phyloP scores from a whole-genome alignment of 176 grass and related monocot species.

The Rhipidocladum racemiflorum region DNA sequence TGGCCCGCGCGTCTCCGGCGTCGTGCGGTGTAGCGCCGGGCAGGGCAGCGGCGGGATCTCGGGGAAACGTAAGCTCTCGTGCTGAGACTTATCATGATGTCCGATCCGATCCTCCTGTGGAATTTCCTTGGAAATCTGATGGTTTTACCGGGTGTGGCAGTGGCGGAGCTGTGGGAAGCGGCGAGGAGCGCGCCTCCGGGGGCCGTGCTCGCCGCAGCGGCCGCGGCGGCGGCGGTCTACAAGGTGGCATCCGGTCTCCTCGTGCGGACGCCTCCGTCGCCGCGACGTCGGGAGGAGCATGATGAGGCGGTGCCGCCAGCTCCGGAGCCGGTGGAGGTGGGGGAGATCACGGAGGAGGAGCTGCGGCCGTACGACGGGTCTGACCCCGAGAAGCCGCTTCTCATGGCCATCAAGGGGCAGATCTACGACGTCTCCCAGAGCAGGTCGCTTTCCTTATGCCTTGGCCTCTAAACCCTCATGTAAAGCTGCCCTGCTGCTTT shows the following conservation, averaged over 20 bases:
- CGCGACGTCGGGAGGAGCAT: neutral
- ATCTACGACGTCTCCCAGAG: constrained; percentile 90
- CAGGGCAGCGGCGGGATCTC: constrained; percentile 14
- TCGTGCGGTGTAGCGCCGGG: constrained; percentile 28
- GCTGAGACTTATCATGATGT: too few species aligned
- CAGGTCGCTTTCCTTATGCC: constrained; percentile 41
- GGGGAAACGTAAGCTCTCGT: constrained; percentile 29
- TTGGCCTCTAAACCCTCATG: neutral
- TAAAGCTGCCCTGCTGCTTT: neutral
- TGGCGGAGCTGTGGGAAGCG: constrained; percentile 61
- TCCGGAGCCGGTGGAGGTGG: constrained; percentile 63
- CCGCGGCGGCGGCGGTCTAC: constrained; percentile 49
- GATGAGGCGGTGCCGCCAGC: constrained; percentile 30
- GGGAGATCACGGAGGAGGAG: constrained; percentile 73
- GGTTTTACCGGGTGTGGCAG: constrained; percentile 13
- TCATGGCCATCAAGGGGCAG: constrained; percentile 94
- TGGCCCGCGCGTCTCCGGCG: neutral
- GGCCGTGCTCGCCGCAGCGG: constrained; percentile 53
- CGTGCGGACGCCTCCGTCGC: constrained; percentile 20
- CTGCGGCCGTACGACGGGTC: constrained; percentile 71
- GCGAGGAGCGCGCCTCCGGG: constrained; percentile 54
- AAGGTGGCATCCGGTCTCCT: constrained; percentile 57
- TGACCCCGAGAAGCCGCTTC: constrained; percentile 65
- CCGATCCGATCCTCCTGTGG: neutral
- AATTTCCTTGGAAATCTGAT: neutral